Evolutionary conservation across 208 protist genomes (phyloP).

Genomic region (Leishmania gerbilli): DNA sequence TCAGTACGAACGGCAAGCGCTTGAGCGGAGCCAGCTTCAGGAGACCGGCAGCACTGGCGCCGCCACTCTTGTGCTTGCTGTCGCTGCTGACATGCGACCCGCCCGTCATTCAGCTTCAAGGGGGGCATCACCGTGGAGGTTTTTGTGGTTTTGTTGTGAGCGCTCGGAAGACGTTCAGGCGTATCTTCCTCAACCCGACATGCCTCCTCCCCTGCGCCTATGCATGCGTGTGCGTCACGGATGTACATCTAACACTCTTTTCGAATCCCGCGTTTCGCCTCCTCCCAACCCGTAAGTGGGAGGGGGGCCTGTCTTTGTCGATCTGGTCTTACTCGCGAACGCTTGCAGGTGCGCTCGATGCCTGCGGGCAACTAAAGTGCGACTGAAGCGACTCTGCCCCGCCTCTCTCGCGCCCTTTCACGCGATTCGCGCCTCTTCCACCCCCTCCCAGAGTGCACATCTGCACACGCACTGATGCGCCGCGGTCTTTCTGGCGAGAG

Average conservation of each 20-base stretch:
- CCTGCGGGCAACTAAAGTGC: not conserved
- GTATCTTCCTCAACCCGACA: not conserved
- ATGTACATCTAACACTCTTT: not conserved
- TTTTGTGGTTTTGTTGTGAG: not conserved
- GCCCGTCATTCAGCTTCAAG: not conserved
- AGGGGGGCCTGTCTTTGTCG: no score
- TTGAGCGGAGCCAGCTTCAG: not conserved
- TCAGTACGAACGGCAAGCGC: not conserved
- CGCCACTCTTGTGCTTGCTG: not conserved
- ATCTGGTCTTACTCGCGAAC: not conserved
- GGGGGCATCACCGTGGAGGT: not conserved
- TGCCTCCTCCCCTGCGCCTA: not conserved
- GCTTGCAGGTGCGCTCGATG: not conserved
- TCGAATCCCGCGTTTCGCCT: not conserved
- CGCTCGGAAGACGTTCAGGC: not conserved
- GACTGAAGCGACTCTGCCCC: not conserved
- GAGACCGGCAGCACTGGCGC: not conserved
- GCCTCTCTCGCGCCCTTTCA: not conserved
- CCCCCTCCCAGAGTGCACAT: not conserved
- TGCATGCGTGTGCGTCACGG: not conserved
- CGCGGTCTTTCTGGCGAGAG: not conserved
- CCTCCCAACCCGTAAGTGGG: not conserved
- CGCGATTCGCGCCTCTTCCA: not conserved
- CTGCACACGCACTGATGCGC: not conserved
- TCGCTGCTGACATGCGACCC: not conserved